Evolutionary conservation across 1,284 basidiomycete genomes (phyloP).

Genomic region (Thecaphora thlaspeos): DNA sequence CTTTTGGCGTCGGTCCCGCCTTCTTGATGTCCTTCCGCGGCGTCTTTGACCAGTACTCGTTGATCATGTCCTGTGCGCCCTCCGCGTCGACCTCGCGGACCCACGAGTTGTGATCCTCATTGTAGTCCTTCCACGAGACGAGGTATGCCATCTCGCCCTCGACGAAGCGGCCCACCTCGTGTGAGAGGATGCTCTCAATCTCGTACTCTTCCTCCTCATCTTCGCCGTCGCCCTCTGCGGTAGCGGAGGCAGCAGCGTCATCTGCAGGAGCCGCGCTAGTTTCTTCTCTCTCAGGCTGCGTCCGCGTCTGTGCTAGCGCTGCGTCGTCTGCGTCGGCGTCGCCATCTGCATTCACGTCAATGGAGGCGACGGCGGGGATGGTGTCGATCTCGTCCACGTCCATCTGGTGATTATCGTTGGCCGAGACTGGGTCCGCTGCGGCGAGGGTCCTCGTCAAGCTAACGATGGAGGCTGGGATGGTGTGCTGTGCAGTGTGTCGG

Average conservation of each 20-base stretch:
- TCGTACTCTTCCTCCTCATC: slow-evolving; percentile 37
- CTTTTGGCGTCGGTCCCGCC: slow-evolving; percentile 7
- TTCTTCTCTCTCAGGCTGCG: not conserved
- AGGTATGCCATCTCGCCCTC: slow-evolving; percentile 39
- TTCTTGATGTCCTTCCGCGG: slow-evolving; percentile 16
- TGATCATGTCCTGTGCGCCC: slow-evolving; percentile 34
- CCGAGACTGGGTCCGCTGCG: no score
- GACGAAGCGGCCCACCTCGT: slow-evolving; percentile 11
- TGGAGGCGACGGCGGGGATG: not conserved
- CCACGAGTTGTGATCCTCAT: slow-evolving; percentile 34
- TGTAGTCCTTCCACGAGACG: slow-evolving; percentile 48
- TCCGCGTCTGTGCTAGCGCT: not conserved
- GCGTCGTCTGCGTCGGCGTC: not conserved
- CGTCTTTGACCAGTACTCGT: slow-evolving; percentile 24
- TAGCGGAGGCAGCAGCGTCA: not conserved
- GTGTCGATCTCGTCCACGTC: not conserved
- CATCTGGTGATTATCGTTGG: no score
- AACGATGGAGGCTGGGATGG: no score
- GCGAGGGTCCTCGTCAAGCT: no score
- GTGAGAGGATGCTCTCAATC: slow-evolving; percentile 36
- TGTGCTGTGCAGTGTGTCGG: no score
- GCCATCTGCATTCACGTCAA: not conserved
- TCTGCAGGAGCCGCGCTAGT: no score
- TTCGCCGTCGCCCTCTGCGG: slow-evolving; percentile 2
- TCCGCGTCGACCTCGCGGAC: slow-evolving; percentile 39